A percentile compares a stretch with the other conserved stretches of the same genome.
phyloP scores from a whole-genome alignment of 345 rosid genomes.

The Brassica cretica region DNA sequence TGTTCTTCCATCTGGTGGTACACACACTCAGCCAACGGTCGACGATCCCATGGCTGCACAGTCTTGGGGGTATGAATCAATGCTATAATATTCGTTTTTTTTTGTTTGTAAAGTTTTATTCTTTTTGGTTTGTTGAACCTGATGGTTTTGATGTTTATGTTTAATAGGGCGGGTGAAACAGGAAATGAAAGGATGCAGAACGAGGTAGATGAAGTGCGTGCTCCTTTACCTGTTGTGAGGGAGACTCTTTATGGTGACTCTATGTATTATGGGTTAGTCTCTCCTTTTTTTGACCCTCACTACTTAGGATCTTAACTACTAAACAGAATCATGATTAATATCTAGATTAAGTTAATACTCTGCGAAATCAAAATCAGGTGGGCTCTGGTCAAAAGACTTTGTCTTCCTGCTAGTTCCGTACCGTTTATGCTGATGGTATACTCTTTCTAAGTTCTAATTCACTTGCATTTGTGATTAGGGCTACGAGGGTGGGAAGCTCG shows the following conservation, averaged over 20 bases:
- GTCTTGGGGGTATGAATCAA: slow-evolving; percentile 47
- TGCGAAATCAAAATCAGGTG: background rate
- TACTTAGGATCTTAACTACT: background rate
- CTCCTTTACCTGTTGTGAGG: slow-evolving; percentile 94
- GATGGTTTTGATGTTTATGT: slow-evolving; percentile 17
- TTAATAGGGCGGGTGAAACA: slow-evolving; percentile 44
- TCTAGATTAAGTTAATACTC: background rate
- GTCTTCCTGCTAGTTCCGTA: background rate
- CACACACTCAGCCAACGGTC: slow-evolving; percentile 46
- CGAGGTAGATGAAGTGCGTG: slow-evolving; percentile 73
- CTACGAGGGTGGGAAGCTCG: slow-evolving; percentile 52
- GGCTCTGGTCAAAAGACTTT: background rate
- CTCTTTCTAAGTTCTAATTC: background rate
- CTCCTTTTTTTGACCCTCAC: background rate
- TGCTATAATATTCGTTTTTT: background rate
- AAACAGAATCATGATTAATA: background rate
- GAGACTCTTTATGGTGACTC: slow-evolving; percentile 93
- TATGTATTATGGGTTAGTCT: slow-evolving; percentile 58
- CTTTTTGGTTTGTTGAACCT: slow-evolving; percentile 5
- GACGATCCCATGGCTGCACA: slow-evolving; percentile 38
- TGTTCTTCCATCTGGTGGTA: slow-evolving; percentile 42
- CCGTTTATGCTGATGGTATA: background rate
- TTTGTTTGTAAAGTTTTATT: background rate
- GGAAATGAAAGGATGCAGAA: slow-evolving; percentile 44
- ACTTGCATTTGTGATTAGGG: slow-evolving; percentile 44